Evolutionary conservation across 495 filamentous ascomycete genomes (phyloP).

Genomic region (Haplographium delicatum): DNA sequence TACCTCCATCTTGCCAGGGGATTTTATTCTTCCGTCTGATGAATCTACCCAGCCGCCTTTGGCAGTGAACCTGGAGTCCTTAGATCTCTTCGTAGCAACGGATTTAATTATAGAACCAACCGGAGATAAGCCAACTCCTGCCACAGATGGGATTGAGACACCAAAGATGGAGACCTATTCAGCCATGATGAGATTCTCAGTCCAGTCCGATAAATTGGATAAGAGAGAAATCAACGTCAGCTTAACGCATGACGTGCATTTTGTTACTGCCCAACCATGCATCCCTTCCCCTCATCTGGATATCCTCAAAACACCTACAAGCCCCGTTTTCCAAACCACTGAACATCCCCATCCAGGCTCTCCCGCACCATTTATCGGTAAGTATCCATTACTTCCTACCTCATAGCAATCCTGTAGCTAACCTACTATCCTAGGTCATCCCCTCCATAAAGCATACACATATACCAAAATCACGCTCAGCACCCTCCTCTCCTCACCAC

Average conservation of each 20-base stretch:
- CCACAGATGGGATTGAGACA: slow-evolving; percentile 21
- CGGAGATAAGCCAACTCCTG: slow-evolving; percentile 25
- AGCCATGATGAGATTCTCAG: slow-evolving; percentile 47
- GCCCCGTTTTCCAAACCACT: slow-evolving; percentile 25
- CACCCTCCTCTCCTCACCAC: slow-evolving; percentile 36
- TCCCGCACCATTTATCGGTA: neutral
- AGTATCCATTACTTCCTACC: neutral
- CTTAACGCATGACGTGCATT: slow-evolving; percentile 54
- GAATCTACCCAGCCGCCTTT: slow-evolving; percentile 32
- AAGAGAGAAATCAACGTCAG: slow-evolving; percentile 43
- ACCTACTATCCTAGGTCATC: slow-evolving; percentile 48
- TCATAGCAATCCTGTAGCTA: slow-evolving; percentile 7
- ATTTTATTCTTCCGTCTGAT: slow-evolving; percentile 53
- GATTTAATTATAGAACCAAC: slow-evolving; percentile 35
- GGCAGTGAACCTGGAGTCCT: slow-evolving; percentile 38
- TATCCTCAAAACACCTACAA: slow-evolving; percentile 42
- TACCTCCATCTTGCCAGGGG: slow-evolving; percentile 45
- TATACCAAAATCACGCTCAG: slow-evolving; percentile 43
- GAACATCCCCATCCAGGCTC: neutral
- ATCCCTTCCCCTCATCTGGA: slow-evolving; percentile 48
- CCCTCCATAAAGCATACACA: slow-evolving; percentile 55
- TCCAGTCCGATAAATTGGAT: slow-evolving; percentile 33
- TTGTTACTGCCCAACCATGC: slow-evolving; percentile 62
- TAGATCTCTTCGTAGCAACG: slow-evolving; percentile 33
- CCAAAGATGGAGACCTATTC: slow-evolving; percentile 41